phyloP scores from a whole-genome alignment of 345 rosid genomes.

The Jatropha curcas region DNA sequence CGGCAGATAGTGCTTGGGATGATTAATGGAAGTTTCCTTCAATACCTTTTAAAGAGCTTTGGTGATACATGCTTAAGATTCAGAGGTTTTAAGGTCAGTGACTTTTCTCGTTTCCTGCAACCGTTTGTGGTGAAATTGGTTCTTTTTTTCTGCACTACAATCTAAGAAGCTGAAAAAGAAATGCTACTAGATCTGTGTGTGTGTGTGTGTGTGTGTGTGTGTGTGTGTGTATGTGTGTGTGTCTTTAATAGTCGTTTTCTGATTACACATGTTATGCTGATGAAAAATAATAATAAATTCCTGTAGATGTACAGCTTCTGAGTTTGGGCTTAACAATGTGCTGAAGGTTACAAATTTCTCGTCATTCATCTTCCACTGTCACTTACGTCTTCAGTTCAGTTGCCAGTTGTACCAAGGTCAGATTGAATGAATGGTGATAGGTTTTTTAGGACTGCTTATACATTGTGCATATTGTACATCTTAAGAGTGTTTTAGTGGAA shows the following conservation, averaged over 20 bases:
- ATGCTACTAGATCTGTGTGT: not conserved
- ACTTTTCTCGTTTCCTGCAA: not conserved
- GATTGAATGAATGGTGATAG: constrained; percentile 13
- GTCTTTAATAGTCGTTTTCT: no score
- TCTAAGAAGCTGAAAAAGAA: not conserved
- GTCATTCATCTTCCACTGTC: constrained; percentile 8
- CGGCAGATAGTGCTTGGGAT: constrained; percentile 48
- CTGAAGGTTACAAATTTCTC: not conserved
- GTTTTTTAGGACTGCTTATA: constrained; percentile 19
- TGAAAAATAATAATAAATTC: not conserved
- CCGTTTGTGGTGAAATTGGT: not conserved
- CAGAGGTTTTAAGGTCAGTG: constrained; percentile 20
- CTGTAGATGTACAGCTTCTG: not conserved
- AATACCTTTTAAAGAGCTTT: constrained; percentile 8
- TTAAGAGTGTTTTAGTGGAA: not conserved
- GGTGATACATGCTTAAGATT: constrained; percentile 8
- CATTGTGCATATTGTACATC: constrained; percentile 25
- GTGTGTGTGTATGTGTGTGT: no score
- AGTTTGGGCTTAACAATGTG: constrained; percentile 4
- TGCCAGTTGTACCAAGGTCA: not conserved
- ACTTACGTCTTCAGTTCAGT: not conserved
- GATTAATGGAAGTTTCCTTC: constrained; percentile 15
- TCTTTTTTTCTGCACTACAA: not conserved
- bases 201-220: no score
- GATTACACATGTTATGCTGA: not conserved